A percentile compares a stretch with the other conserved stretches of the same genome.
These are phyloP conservation scores for Pseudogymnoascus sp. DNA, from an alignment of 2,329 filamentous ascomycete genomes.

Conservation along the genomic window DNA sequence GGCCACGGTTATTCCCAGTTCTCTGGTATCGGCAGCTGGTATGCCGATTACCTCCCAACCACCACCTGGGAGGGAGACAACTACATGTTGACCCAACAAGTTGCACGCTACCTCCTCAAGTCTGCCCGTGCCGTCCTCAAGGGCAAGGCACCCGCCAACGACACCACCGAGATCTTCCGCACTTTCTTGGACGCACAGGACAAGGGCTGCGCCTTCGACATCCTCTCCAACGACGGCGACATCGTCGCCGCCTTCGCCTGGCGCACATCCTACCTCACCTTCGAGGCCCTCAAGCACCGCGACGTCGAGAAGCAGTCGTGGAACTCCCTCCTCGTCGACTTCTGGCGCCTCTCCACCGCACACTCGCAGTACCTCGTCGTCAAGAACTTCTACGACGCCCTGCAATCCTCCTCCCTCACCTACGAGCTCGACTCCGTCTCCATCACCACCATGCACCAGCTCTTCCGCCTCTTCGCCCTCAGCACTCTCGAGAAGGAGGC, in stretches of 20 bases:
- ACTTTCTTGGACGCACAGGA: slow-evolving; percentile 58
- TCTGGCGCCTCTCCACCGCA: slow-evolving; percentile 67
- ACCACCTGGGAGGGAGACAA: slow-evolving; percentile 66
- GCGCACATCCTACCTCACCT: slow-evolving; percentile 66
- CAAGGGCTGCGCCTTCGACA: slow-evolving; percentile 65
- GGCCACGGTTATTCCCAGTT: slow-evolving; percentile 71
- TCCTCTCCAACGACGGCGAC: slow-evolving; percentile 62
- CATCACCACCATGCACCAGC: slow-evolving; percentile 50
- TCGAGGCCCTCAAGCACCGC: slow-evolving; percentile 65
- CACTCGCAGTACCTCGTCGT: slow-evolving; percentile 72
- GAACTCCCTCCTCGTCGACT: slow-evolving; percentile 71
- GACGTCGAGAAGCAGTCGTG: slow-evolving; percentile 68
- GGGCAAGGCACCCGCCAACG: slow-evolving; percentile 56
- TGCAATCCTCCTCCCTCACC: slow-evolving; percentile 47
- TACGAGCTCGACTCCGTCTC: slow-evolving; percentile 50
- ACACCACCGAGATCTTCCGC: slow-evolving; percentile 59
- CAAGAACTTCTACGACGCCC: slow-evolving; percentile 68
- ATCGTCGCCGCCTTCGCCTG: slow-evolving; percentile 68
- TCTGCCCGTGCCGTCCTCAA: slow-evolving; percentile 62
- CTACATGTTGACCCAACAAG: slow-evolving; percentile 76
- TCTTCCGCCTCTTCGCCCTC: slow-evolving; percentile 58
- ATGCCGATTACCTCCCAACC: slow-evolving; percentile 66
- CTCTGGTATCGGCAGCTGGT: slow-evolving; percentile 67
- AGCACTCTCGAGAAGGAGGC: slow-evolving; percentile 62
- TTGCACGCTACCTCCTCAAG: slow-evolving; percentile 67